Conservation (phyloP, 805 yeast species). For the Komagataella pseudopastoris region DNA sequence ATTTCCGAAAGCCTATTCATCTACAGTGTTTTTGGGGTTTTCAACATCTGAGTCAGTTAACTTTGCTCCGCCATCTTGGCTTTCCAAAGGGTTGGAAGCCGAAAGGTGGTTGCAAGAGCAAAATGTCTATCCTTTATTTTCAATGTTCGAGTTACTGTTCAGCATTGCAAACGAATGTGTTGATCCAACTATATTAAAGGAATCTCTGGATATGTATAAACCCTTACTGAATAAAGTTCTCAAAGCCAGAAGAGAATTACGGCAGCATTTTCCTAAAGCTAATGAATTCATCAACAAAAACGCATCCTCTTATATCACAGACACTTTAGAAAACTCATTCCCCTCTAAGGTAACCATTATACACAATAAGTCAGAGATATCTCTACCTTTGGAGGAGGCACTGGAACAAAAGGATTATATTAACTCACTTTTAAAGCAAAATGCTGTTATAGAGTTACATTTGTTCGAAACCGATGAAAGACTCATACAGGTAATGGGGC, state of each 20-base stretch:
- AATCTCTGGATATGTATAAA: constrained; percentile 20
- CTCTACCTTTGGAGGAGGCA: constrained; percentile 20
- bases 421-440: constrained; percentile 1
- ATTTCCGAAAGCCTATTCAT: constrained; percentile 40
- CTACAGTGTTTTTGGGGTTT: constrained; percentile 40
- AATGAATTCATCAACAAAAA: constrained; percentile 3
- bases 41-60: constrained; percentile 40
- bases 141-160: constrained; percentile 31
- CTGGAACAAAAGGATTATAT: constrained; percentile 8
- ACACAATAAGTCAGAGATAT: constrained; percentile 16
- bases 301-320: constrained; percentile 30
- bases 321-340: constrained; percentile 33
- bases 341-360: constrained; percentile 38
- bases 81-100: constrained; percentile 31
- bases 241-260: constrained; percentile 22
- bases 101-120: constrained; percentile 37
- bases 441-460: constrained; percentile 27
- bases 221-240: constrained; percentile 28
- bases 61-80: constrained; percentile 47
- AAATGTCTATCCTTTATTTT: constrained; percentile 36
- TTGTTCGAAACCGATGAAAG: constrained; percentile 38
- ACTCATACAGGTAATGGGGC: constrained; percentile 23
- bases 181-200: constrained; percentile 21
- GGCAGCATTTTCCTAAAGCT: constrained; percentile 14
- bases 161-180: constrained; percentile 31